phyloP scores from a whole-genome alignment of 2,329 filamentous ascomycete species.

The Neoascochyta sp. region DNA sequence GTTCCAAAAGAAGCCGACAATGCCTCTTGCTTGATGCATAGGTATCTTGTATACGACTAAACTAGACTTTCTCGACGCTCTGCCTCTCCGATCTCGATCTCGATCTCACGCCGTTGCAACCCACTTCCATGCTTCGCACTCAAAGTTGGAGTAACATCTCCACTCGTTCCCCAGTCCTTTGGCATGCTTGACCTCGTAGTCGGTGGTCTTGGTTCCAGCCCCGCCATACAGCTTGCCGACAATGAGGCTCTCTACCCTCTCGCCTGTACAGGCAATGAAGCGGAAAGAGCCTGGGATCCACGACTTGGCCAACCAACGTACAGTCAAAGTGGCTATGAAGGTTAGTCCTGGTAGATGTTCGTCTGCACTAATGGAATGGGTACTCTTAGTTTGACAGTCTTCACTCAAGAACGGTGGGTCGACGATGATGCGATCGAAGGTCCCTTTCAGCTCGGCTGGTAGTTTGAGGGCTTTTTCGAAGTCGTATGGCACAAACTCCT shows the following conservation, averaged over 20 bases:
- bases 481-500: slow-evolving; percentile 72
- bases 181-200: slow-evolving; percentile 66
- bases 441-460: slow-evolving; percentile 59
- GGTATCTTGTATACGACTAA: too few species aligned
- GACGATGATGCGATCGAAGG: slow-evolving; percentile 65
- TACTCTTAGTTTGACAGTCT: slow-evolving; percentile 76
- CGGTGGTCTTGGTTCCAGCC: slow-evolving; percentile 61
- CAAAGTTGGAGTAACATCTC: slow-evolving; percentile 74
- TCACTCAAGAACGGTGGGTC: slow-evolving; percentile 78
- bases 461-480: slow-evolving; percentile 65
- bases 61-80: too few species aligned
- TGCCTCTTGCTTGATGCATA: too few species aligned
- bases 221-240: slow-evolving; percentile 61
- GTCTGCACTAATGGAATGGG: neutral
- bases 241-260: slow-evolving; percentile 66
- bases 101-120: too few species aligned
- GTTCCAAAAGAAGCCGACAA: too few species aligned
- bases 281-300: slow-evolving; percentile 37
- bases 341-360: slow-evolving; percentile 5
- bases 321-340: slow-evolving; percentile 64
- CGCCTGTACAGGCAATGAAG: slow-evolving; percentile 71
- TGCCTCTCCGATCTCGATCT: too few species aligned
- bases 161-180: slow-evolving; percentile 77
- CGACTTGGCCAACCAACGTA: slow-evolving; percentile 64
- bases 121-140: slow-evolving; percentile 51